Conservation (phyloP, 306 rosid genomes). For the Styphnolobium japonicum region DNA sequence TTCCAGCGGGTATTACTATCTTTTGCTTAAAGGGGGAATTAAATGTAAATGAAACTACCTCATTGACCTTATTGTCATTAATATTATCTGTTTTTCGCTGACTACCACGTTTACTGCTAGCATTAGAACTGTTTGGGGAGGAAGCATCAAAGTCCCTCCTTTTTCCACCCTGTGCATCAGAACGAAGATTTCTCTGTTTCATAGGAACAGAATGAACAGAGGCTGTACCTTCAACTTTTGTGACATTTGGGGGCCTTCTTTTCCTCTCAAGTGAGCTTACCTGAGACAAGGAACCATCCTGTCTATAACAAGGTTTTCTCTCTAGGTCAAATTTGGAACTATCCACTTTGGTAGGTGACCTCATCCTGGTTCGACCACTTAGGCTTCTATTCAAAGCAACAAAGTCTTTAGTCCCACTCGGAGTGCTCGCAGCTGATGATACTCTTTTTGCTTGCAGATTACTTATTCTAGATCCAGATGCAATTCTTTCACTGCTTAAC, state of each 20-base stretch:
- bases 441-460: conserved; percentile 40
- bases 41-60: conserved; percentile 44
- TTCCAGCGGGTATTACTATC: not conserved
- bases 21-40: conserved; percentile 47
- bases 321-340: conserved; percentile 40
- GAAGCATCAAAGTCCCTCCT: conserved; percentile 32
- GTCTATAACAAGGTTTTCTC: conserved; percentile 34
- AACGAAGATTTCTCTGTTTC: conserved; percentile 31
- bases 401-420: conserved; percentile 50
- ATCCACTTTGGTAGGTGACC: conserved; percentile 43
- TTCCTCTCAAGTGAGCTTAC: conserved; percentile 40
- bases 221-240: conserved; percentile 31
- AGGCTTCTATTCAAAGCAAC: conserved; percentile 59
- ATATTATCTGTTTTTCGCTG: conserved; percentile 30
- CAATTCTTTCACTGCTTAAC: conserved; percentile 31
- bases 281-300: conserved; percentile 35
- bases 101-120: conserved; percentile 28
- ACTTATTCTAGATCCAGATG: conserved; percentile 36
- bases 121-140: conserved; percentile 26
- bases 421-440: conserved; percentile 42
- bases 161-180: conserved; percentile 34
- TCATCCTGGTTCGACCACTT: conserved; percentile 39
- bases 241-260: conserved; percentile 40
- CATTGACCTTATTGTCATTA: conserved; percentile 34
- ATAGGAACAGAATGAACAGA: conserved; percentile 21